phyloP scores from a whole-genome alignment of 768 basidiomycete genomes.

The Chalciporus pseudorubinellus region DNA sequence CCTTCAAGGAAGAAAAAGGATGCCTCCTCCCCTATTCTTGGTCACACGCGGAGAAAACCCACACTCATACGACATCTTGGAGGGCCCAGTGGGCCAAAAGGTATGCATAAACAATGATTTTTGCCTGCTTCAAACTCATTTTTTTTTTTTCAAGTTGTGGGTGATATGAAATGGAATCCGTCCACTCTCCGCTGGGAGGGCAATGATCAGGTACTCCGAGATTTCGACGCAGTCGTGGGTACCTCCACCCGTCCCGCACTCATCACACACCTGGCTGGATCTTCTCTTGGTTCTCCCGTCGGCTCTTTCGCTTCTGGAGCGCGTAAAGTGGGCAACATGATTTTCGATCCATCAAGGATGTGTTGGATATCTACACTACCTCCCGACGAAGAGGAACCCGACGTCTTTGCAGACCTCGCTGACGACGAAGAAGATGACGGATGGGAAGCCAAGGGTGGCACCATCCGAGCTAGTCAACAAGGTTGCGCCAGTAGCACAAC shows the following conservation, averaged over 20 bases:
- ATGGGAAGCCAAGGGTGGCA: constrained; percentile 74
- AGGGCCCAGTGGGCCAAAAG: constrained; percentile 64
- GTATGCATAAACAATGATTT: constrained; percentile 40
- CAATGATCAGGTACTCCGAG: constrained; percentile 87
- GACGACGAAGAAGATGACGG: constrained; percentile 82
- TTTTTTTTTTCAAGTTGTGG: constrained; percentile 60
- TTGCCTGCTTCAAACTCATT: constrained; percentile 13
- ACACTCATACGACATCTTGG: constrained; percentile 86
- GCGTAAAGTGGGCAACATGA: constrained; percentile 95
- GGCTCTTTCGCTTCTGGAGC: constrained; percentile 74
- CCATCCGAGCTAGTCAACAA: constrained; percentile 66
- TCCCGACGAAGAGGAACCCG: constrained; percentile 90
- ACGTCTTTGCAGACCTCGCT: constrained; percentile 90
- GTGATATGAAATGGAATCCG: constrained; percentile 98
- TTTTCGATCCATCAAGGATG: constrained; percentile 93
- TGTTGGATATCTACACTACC: constrained; percentile 88
- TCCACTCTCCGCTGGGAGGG: constrained; percentile 91
- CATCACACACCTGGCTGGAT: constrained; percentile 90
- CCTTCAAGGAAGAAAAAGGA: constrained; percentile 57
- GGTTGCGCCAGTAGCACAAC: constrained; percentile 26
- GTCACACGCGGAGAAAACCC: constrained; percentile 66
- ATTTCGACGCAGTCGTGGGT: constrained; percentile 79
- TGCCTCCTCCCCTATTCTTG: constrained; percentile 41
- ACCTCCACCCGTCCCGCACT: constrained; percentile 90
- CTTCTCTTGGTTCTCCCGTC: constrained; percentile 78